Evolutionary conservation across 495 filamentous ascomycete species (phyloP), one percentile per base, ranked within the genome.

Genomic region (Bacidia gigantensis): DNA sequence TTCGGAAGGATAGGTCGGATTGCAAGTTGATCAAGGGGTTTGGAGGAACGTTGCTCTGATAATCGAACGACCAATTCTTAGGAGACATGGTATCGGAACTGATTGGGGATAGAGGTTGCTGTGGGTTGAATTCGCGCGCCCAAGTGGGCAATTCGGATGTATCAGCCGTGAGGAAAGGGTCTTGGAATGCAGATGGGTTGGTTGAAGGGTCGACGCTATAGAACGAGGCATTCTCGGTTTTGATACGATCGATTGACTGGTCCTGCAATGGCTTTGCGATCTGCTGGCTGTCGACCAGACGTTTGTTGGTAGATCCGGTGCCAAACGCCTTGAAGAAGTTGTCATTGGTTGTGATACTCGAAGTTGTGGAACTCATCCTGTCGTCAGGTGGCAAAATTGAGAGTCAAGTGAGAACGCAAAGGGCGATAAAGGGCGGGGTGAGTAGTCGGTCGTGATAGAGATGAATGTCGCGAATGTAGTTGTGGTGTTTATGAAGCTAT

Each of bases 191-290:
- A 22, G 56, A 58, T 5, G 7, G 7, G 29, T 35, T 51, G 44
- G 50, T 44, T 0, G 39, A 47, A 22, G 57, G 26, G 7, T 59
- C 57, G 24, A 59, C 55, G 18, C 53, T 53, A 46, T 56, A 59
- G 26, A 59, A 59, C 14, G 50, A 48, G 22, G 14, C 20, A 5
- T 29, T 46, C 2, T 59, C 50, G 43, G 45, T 54, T 26, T 43
- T 45, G 26, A 56, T 35, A 20, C 22, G 12, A 17, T 11, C n/a
- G 2, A 51, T 45, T 2, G 38, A 26, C 14, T 12, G 20, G n/a
- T 2, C 42, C 23, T 49, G 40, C 20, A 49, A 40, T 3, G 32
- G 42, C 41, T 51, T 56, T 22, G 40, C 41, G 0, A 23, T 46
- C 21, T 56, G 39, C 21, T 51, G 41, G 24, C 47, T 32, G n/a